phyloP scores from a whole-genome alignment of 805 yeast genomes.

The Blastobotrys parvus region DNA sequence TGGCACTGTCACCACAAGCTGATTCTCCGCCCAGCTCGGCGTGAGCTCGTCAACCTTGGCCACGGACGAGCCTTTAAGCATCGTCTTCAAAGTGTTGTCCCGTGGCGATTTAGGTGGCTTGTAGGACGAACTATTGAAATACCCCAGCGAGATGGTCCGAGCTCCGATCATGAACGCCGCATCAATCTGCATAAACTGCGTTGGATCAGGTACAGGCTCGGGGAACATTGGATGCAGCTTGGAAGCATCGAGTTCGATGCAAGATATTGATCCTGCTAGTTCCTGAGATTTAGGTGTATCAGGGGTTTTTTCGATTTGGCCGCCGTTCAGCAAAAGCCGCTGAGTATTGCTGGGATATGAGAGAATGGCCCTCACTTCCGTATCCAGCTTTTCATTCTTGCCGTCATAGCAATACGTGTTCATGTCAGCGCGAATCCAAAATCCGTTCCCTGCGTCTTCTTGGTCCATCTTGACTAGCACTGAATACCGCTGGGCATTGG shows the following conservation, averaged over 20 bases:
- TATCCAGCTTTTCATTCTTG: conserved; percentile 28
- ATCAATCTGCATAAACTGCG: conserved; percentile 27
- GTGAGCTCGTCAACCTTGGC: conserved; percentile 40
- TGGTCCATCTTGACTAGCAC: conserved; percentile 41
- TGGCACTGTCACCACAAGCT: conserved; percentile 46
- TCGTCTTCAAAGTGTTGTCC: not conserved
- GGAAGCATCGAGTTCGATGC: conserved; percentile 21
- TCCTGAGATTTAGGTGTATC: not conserved
- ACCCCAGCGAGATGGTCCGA: conserved; percentile 28
- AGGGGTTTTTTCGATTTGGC: conserved; percentile 4
- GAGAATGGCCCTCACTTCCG: conserved; percentile 29
- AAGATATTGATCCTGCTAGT: conserved; percentile 20
- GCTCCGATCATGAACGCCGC: conserved; percentile 28
- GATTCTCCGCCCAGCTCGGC: conserved; percentile 42
- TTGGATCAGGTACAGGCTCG: conserved; percentile 23
- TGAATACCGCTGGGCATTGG: conserved; percentile 78
- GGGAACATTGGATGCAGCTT: conserved; percentile 17
- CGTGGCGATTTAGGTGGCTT: conserved; percentile 4
- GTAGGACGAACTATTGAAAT: conserved; percentile 22
- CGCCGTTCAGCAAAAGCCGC: conserved; percentile 5
- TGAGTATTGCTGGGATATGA: conserved; percentile 23
- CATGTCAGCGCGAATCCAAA: conserved; percentile 35
- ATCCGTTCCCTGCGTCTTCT: conserved; percentile 24
- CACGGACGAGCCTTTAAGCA: not conserved
- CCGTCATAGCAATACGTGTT: conserved; percentile 32